A percentile compares a stretch with the other conserved stretches of the same genome.
Conservation (phyloP, 2,329 filamentous ascomycete genomes). For the Pleurostoma richardsiae region DNA sequence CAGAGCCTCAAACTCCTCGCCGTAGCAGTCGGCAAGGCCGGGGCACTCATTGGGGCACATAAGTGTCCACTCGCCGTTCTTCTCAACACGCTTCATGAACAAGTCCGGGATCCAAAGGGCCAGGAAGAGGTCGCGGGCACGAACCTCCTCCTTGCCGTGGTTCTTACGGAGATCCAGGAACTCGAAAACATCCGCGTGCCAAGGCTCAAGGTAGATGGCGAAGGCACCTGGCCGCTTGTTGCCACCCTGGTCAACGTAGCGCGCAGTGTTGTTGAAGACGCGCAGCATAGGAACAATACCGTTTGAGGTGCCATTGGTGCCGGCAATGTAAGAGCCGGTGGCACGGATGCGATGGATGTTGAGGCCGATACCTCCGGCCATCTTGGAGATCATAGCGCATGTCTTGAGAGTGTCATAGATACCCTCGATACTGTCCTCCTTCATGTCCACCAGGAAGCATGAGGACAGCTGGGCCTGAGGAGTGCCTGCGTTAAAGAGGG, state of each 20-base stretch:
- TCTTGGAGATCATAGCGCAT: conserved; percentile 99
- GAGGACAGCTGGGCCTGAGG: conserved; percentile 92
- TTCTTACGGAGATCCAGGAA: conserved; percentile 99
- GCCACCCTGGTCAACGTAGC: conserved; percentile 97
- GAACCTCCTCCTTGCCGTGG: conserved; percentile 97
- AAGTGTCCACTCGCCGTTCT: conserved; percentile 93
- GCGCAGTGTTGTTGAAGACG: conserved; percentile 98
- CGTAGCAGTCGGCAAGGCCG: conserved; percentile 92
- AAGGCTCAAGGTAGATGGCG: conserved; percentile 97
- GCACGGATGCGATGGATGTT: conserved; percentile 96
- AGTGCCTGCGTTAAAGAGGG: conserved; percentile 96
- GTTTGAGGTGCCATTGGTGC: conserved; percentile 97
- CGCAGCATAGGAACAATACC: conserved; percentile 96
- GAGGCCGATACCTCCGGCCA: conserved; percentile 93
- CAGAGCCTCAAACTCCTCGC: conserved; percentile 92
- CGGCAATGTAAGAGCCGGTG: conserved; percentile 95
- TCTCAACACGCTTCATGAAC: conserved; percentile 99
- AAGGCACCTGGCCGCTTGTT: conserved; percentile 99
- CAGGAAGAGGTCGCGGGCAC: conserved; percentile 95
- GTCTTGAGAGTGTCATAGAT: conserved; percentile 99
- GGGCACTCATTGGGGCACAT: conserved; percentile 98
- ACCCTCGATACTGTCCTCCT: conserved; percentile 98
- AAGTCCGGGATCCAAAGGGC: conserved; percentile 98
- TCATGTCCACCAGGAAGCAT: conserved; percentile 99
- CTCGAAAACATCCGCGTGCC: conserved; percentile 96